Conservation (phyloP, 1,284 basidiomycete species). For the Amylostereum areolatum region DNA sequence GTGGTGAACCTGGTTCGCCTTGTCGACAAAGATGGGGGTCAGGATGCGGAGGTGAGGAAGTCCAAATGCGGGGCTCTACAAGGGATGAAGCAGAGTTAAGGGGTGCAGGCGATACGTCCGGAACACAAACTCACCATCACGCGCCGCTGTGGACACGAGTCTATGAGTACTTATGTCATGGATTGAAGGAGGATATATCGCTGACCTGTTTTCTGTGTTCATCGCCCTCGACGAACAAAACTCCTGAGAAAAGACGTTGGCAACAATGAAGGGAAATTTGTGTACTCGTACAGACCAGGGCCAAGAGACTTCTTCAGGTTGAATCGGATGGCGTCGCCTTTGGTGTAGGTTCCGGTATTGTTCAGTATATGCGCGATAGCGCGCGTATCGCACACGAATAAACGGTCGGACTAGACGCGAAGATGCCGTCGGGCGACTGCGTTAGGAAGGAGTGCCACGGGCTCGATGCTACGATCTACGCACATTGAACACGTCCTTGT, state of each 20-base stretch:
- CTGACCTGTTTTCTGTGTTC: background rate
- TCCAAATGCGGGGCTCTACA: constrained; percentile 28
- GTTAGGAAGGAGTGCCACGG: background rate
- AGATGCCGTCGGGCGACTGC: background rate
- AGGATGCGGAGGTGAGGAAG: constrained; percentile 23
- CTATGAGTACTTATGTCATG: background rate
- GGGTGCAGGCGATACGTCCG: too few species aligned
- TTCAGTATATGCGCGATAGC: background rate
- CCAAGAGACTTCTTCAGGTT: too few species aligned
- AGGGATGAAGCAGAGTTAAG: background rate
- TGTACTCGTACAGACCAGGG: too few species aligned
- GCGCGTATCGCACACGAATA: background rate
- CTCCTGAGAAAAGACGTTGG: background rate
- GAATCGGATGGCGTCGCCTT: background rate
- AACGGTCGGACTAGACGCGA: background rate
- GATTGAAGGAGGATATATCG: too few species aligned
- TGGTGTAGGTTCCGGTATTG: background rate
- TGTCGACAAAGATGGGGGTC: constrained; percentile 25
- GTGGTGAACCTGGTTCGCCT: constrained; percentile 19
- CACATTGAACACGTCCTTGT: background rate
- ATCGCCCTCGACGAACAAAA: background rate
- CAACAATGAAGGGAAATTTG: too few species aligned
- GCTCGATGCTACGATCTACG: background rate
- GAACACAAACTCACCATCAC: background rate
- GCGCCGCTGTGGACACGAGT: background rate